Conservation (phyloP, 179 eudicot genomes). For the Gypsophila paniculata region DNA sequence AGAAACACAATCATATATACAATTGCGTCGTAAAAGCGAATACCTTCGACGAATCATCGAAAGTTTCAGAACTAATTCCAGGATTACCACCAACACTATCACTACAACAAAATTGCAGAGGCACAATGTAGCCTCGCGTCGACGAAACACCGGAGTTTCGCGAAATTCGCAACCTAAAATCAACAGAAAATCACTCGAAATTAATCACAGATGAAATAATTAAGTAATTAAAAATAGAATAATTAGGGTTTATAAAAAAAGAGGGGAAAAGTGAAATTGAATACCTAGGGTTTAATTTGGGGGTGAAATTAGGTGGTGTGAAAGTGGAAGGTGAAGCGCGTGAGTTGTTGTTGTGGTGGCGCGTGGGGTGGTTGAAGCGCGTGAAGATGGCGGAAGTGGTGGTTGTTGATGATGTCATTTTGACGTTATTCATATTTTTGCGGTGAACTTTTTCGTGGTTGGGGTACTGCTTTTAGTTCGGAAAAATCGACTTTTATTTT, state of each 20-base stretch:
- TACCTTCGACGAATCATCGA: constrained; percentile 27
- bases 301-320: neutral
- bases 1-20: too few species aligned
- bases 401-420: constrained; percentile 18
- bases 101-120: neutral
- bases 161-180: constrained; percentile 27
- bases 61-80: constrained; percentile 24
- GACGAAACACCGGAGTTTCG: neutral
- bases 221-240: neutral
- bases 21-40: neutral
- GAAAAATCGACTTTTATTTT: too few species aligned
- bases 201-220: neutral
- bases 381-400: constrained; percentile 28
- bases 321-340: neutral
- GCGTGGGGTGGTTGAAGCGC: constrained; percentile 13
- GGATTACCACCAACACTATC: constrained; percentile 16
- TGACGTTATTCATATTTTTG: neutral
- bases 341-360: neutral
- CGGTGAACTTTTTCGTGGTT: too few species aligned
- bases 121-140: constrained; percentile 4
- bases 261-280: neutral
- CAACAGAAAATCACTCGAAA: neutral
- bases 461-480: too few species aligned
- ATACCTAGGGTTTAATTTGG: constrained; percentile 31
- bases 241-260: neutral